Evolutionary conservation across 345 rosid species (phyloP), one percentile per base, ranked within the genome.

Genomic region (Pistacia atlantica): DNA sequence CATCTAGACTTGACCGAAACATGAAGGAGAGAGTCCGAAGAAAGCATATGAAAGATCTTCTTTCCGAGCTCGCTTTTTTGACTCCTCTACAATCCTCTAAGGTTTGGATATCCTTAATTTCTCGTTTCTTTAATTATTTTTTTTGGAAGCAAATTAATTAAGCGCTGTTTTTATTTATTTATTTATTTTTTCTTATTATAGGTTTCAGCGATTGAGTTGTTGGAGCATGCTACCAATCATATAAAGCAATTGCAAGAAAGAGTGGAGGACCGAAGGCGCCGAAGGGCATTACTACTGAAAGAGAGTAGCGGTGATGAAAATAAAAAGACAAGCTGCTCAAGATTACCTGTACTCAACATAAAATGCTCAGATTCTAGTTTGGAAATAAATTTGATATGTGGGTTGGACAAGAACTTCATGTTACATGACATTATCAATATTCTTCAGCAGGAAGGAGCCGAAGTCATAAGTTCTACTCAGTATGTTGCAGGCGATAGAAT

Each of bases 381-480:
- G n/a, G 81, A 75, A 72, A 54, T 83, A 35, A 72, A 67, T 35
- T 46, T 83, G 25, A 64, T 78, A 9, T 72, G 80, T 28, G 78
- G 76, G 78, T 46, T 48, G 37, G 58, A 73, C 18, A 22, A 58
- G 72, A 75, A 67, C 9, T 73, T 80, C 77, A 59, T 46, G 66
- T 42, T 80, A 18, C 38, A 62, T 65, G 76, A 83, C 16, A 58
- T 68, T 22, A 77, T 80, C 49, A 73, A 57, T 57, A 64, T 83
- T 31, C 79, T 83, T 49, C 69, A 83, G 49, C 78, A 83, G 22
- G 84, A 80, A 80, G 86, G 86, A 62, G 83, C 76, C 18, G 80
- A 80, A 51, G 84, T 83, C 67, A 59, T 83, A 17, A 80, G 66
- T 58, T 70, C 72, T 28, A 57, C 80, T 48, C 55, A 72, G 20